phyloP scores from a whole-genome alignment of 495 filamentous ascomycete species.

The Lentithecium fluviatile region DNA sequence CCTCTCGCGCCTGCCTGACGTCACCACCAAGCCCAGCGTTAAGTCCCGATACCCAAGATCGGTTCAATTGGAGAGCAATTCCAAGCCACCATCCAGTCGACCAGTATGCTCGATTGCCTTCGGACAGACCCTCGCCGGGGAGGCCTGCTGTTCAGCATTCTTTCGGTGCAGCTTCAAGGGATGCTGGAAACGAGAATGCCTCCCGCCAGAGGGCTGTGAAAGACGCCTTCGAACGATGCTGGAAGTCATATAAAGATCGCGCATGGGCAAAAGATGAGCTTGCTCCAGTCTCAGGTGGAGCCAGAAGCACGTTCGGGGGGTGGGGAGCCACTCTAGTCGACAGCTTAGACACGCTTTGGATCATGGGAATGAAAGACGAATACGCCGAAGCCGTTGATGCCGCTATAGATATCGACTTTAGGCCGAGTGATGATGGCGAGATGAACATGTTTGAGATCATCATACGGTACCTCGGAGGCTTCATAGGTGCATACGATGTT shows the following conservation, averaged over 20 bases:
- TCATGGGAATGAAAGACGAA: constrained; percentile 43
- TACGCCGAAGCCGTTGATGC: constrained; percentile 40
- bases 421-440: constrained; percentile 5
- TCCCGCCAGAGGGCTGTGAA: constrained; percentile 57
- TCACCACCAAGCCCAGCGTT: no score
- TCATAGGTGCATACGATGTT: constrained; percentile 43
- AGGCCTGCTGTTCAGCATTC: no score
- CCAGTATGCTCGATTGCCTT: no score
- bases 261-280: constrained; percentile 84
- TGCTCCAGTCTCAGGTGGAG: constrained; percentile 60
- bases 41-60: no score
- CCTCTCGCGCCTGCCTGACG: no score
- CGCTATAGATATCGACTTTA: constrained; percentile 43
- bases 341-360: constrained; percentile 42
- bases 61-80: no score
- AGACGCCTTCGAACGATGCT: constrained; percentile 66
- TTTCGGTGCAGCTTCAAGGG: no score
- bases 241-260: constrained; percentile 71
- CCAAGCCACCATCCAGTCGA: no score
- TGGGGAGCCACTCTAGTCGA: constrained; percentile 45
- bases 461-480: constrained; percentile 43
- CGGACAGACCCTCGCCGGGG: no score
- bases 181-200: no score
- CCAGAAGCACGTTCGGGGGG: constrained; percentile 39
- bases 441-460: constrained; percentile 46